Evolutionary conservation across 2,329 filamentous ascomycete genomes (phyloP).

Genomic region (Amauroascus niger): DNA sequence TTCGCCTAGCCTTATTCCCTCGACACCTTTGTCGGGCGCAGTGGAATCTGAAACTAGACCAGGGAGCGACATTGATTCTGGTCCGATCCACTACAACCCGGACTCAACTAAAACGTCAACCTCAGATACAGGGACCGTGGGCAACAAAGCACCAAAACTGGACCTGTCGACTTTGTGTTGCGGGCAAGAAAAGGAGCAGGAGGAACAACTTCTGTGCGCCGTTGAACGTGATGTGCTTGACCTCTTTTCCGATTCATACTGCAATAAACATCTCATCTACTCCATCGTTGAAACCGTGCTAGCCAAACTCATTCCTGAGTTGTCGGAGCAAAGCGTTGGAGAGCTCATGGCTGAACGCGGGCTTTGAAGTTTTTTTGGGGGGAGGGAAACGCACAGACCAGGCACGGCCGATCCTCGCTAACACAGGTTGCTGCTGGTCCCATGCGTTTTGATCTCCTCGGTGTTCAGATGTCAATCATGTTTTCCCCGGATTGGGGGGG

Average conservation of each 20-base stretch:
- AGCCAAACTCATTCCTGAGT: slow-evolving; percentile 73
- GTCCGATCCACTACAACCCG: slow-evolving; percentile 12
- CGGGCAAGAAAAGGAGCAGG: slow-evolving; percentile 37
- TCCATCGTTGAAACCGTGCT: slow-evolving; percentile 69
- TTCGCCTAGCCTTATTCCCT: neutral
- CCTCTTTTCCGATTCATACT: slow-evolving; percentile 69
- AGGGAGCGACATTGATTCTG: slow-evolving; percentile 8
- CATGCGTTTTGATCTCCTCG: neutral
- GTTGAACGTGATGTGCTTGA: slow-evolving; percentile 58
- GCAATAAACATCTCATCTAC: slow-evolving; percentile 88
- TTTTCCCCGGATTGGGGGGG: neutral
- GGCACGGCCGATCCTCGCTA: neutral
- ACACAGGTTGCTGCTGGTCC: neutral
- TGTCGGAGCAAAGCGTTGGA: slow-evolving; percentile 59
- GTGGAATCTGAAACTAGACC: slow-evolving; percentile 9
- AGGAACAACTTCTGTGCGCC: slow-evolving; percentile 46
- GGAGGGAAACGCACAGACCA: neutral
- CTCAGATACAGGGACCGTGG: neutral
- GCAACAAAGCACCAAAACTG: slow-evolving; percentile 1
- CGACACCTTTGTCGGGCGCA: slow-evolving; percentile 12
- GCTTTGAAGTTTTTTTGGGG: slow-evolving; percentile 8
- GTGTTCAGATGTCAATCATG: neutral
- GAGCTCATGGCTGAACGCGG: slow-evolving; percentile 68
- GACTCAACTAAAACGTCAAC: slow-evolving; percentile 1
- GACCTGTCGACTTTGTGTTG: slow-evolving; percentile 14